phyloP scores from a whole-genome alignment of 768 basidiomycete genomes.

The Tylopilus subfusipes region DNA sequence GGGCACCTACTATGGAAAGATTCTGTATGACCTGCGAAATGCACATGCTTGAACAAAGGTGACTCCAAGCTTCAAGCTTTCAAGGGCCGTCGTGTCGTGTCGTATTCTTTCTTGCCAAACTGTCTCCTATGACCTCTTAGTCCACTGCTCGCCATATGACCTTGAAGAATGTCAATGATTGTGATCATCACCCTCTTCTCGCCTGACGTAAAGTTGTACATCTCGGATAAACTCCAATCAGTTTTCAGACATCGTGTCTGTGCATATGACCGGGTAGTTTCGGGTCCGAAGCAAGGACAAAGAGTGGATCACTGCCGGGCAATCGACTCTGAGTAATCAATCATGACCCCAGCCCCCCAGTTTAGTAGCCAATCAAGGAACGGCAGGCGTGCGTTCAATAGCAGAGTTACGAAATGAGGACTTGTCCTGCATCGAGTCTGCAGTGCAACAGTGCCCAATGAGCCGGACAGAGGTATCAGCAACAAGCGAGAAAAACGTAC shows the following conservation, averaged over 20 bases:
- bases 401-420: conserved; percentile 77
- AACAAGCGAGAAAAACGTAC: conserved; percentile 32
- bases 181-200: neutral
- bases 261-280: neutral
- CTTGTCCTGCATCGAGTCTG: conserved; percentile 87
- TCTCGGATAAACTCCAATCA: conserved; percentile 4
- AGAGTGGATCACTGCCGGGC: neutral
- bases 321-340: neutral
- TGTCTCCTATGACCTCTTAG: neutral
- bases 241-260: neutral
- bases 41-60: conserved; percentile 9
- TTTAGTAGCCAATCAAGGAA: conserved; percentile 10
- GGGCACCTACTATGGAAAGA: conserved; percentile 67
- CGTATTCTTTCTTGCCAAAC: conserved; percentile 11
- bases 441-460: neutral
- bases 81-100: neutral
- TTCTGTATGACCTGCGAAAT: conserved; percentile 39
- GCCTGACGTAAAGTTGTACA: conserved; percentile 14
- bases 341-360: neutral
- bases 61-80: neutral
- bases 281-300: conserved; percentile 2
- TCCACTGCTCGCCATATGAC: neutral
- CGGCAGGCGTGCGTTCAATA: conserved; percentile 41
- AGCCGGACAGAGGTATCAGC: neutral
- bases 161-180: conserved; percentile 3